Evolutionary conservation across 2,329 filamentous ascomycete species (phyloP), one percentile per base, ranked within the genome.

Genomic region (Trichoderma sp.): DNA sequence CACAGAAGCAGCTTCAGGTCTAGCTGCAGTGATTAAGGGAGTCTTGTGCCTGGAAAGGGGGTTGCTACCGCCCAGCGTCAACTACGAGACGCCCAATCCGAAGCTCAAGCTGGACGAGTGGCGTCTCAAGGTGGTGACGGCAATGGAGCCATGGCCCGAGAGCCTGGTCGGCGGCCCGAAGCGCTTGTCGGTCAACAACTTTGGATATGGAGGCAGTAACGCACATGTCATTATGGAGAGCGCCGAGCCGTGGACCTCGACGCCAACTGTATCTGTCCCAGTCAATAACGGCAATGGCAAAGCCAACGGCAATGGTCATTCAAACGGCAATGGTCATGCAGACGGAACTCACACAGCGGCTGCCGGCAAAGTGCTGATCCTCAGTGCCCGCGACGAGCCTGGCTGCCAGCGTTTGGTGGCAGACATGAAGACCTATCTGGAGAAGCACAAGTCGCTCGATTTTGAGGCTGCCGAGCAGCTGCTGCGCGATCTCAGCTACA

Each of bases 131-230:
- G 65, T 77, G 7, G 71, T 73, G 2, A 60, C 70, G 17, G n/a
- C 34, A 7, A 64, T 70, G 19, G 66, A 50, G 19, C 64, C 72
- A 13, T 65, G 52, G 61, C 37, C 76, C 72, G 39, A 45, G n/a
- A 45, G 39, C 2, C 39, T 45, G 2, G 27, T 27, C 1, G 70
- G 67, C 12, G 35, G 60, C 1, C 59, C 42, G 1, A 54, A 64
- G 5, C 69, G 74, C 2, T 72, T 67, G 6, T 74, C 73, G 35
- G 70, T 78, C 50, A 78, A 77, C 67, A 73, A 74, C 19, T 83
- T 83, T 58, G 82, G 82, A 1, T 60, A 45, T 56, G 67, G 67
- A 9, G 67, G 67, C 1, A 61, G 63, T 10, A 69, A 69, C 42
- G 39, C 67, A 13, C 67, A 69, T 34, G 42, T 45, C 25, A 69